Evolutionary conservation across 352 stramenopile genomes (phyloP).

Genomic region (Globisporangium iwayamae): DNA sequence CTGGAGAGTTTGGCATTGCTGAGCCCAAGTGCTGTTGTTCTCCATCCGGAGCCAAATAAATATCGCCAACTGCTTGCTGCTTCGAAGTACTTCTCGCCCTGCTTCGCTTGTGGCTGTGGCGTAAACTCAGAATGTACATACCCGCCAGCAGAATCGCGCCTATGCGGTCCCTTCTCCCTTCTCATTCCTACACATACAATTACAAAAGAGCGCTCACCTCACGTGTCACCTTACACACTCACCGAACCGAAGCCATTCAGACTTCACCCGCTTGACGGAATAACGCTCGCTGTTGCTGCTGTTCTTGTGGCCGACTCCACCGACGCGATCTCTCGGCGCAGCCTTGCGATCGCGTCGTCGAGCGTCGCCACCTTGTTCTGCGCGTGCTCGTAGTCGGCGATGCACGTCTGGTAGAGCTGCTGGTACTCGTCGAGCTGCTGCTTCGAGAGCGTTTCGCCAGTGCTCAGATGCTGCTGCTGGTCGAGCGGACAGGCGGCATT

Average conservation of each 20-base stretch:
- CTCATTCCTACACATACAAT: not conserved
- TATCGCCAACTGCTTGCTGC: not conserved
- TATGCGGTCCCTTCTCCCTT: not conserved
- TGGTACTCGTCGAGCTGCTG: constrained; percentile 10
- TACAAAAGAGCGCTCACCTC: not conserved
- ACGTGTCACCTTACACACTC: not conserved
- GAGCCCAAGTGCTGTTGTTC: not conserved
- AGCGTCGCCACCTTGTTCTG: constrained; percentile 6
- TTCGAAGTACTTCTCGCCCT: not conserved
- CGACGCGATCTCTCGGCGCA: constrained; percentile 11
- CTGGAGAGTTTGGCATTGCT: not conserved
- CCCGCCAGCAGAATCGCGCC: constrained; percentile 1
- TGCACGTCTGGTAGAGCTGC: not conserved
- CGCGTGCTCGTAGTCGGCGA: constrained; percentile 15
- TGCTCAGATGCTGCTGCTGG: not conserved
- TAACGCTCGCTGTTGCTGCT: not conserved
- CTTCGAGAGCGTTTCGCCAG: constrained; percentile 8
- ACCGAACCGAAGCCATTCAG: not conserved
- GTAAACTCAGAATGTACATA: not conserved
- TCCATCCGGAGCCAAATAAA: not conserved
- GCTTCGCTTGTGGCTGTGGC: not conserved
- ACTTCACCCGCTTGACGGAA: constrained; percentile 3
- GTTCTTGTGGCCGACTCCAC: constrained; percentile 6
- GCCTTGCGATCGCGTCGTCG: constrained; percentile 9
- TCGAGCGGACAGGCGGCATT: constrained; percentile 27